These are phyloP conservation scores for Trametes punicea DNA, from an alignment of 768 basidiomycete genomes.

Conservation along the genomic window DNA sequence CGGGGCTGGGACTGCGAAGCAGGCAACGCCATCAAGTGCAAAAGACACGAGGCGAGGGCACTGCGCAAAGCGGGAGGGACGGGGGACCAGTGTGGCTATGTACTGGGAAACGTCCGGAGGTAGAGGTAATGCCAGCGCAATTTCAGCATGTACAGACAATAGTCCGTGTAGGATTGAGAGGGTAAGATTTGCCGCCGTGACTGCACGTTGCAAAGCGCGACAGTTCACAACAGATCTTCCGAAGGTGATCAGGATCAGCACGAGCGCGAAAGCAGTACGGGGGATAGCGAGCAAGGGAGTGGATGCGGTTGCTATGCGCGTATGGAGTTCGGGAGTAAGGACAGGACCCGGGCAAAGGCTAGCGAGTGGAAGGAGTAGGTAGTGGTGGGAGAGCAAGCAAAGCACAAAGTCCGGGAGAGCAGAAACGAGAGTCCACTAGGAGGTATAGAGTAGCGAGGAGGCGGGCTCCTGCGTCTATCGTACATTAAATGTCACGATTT, in stretches of 20 bases:
- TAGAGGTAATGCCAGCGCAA: neutral
- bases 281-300: slow-evolving; percentile 13
- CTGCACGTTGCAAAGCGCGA: neutral
- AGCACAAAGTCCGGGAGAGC: neutral
- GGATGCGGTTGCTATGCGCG: neutral
- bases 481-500: slow-evolving; percentile 11
- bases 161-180: neutral
- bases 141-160: slow-evolving; percentile 11
- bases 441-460: slow-evolving; percentile 5
- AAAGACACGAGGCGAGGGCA: neutral
- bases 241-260: slow-evolving; percentile 15
- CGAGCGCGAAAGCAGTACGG: slow-evolving; percentile 18
- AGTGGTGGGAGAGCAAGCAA: neutral
- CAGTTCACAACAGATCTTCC: no score
- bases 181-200: neutral
- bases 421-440: neutral
- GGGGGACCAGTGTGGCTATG: neutral
- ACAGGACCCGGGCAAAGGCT: slow-evolving; percentile 5
- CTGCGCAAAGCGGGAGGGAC: neutral
- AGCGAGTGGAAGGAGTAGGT: neutral
- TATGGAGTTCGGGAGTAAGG: slow-evolving; percentile 1
- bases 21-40: no score
- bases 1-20: slow-evolving; percentile 1
- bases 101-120: neutral
- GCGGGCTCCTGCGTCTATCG: slow-evolving; percentile 4